Evolutionary conservation across 805 yeast genomes (phyloP), one percentile per base, ranked within the genome.

Genomic region (Suhomyces emberorum): DNA sequence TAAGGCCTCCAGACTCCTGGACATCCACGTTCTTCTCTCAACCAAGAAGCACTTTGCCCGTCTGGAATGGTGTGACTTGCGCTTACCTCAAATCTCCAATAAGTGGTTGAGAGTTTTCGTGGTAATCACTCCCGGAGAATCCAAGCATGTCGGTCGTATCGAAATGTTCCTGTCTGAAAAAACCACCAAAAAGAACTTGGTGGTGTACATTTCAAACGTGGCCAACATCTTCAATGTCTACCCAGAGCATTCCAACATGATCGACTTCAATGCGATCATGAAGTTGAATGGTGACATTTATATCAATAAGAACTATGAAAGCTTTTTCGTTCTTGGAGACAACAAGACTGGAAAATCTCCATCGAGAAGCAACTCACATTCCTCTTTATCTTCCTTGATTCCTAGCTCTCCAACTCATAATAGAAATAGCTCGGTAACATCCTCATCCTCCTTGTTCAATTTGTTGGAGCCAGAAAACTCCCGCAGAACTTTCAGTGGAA

Each of bases 31-130:
- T 2, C 60, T 81, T 14, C 60, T 81, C 43, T 70, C 77, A 4
- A 56, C 55, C 31, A 73, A 73, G 29, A 72, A 69, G 41, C 67
- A 76, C 41, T 71, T 62, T 45, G 50, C 68, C 4, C 66, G 69
- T 42, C 72, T 60, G 30, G 87, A 81, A 48, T 79, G 84, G 83
- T 76, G 79, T 52, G 74, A 77, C 49, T 54, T 81, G 44, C 62
- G 83, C 40, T 72, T 80, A 46, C 81, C 81, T 8, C 76, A 74
- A 41, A 61, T 77, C 29, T 71, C 77, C 30, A 69, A 69, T 44
- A 74, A 76, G 49, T 81, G 86, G 86, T 51, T 76, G 21, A 68
- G 72, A 46, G 76, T 79, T 43, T 76, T 55, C 38, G 63, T 75
- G 43, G 76, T 69, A 2, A 62, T 77, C 3, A 52, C 59, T 3